Base-by-base conservation (phyloP, 768 basidiomycete genomes). In the Rhizopogon vinicolor region DNA sequence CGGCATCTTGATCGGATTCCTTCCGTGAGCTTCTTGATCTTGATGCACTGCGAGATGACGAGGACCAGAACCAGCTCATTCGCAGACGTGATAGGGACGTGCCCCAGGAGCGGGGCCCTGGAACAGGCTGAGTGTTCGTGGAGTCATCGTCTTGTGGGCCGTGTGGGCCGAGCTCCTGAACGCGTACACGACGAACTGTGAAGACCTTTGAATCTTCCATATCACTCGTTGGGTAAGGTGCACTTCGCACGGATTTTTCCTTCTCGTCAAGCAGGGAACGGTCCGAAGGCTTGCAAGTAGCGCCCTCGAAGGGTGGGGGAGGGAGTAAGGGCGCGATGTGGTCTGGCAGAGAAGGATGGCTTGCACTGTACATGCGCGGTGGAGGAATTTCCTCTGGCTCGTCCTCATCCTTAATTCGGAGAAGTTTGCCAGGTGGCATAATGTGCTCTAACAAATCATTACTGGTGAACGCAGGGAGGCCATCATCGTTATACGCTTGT, bases 31-130 rank as follows among this genome's bases (percentile, higher is more conserved):
- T 62, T n/a, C 54, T 28, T 3, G 68, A 65, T n/a, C 60, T 64
- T 40, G 70, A 73, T 14, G 65, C 60, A 19, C 62, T 60, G n/a
- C 59, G 56, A 7, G 72, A 70, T 9, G 67, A 64, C 0, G 71
- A 66, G 57, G 69, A 59, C 57, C 68, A 55, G 66, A 89, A 85
- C 85, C 86, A 87, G 59, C 83, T 85, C 56, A 76, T 58, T 37
- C 84, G 75, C 16, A 86, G 60, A 52, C 72, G 74, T 3, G 78
- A 76, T 3, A 84, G 66, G 0, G 78, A 77, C 12, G 54, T 45
- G 53, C 65, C 63, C 72, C 71, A 73, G 42, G 63, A 44, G 29
- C 69, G 63, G 3, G 68, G 68, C n/a, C 67, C 72, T 10, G 68
- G 49, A 33, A 58, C 48, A 31, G 62, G 61, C 41, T 44, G 54